Base-by-base conservation (phyloP, 1,284 basidiomycete genomes). In the Tilletiaria anomala region DNA sequence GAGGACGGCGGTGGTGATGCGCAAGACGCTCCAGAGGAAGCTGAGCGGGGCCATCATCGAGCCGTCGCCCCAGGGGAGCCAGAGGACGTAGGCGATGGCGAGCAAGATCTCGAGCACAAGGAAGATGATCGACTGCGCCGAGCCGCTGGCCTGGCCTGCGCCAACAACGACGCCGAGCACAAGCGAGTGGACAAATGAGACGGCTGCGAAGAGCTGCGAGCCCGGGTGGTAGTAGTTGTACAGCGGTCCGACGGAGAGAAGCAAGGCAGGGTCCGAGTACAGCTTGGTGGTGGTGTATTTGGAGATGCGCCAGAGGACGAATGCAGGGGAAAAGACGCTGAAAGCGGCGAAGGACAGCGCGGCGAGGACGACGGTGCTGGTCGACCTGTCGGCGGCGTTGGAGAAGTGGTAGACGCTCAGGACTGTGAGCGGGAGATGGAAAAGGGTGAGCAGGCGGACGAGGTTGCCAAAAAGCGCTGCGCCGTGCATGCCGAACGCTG, bases 11-110 rank as follows among this genome's bases (percentile, higher is more conserved):
- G 87, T 78, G 15, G 87, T 79, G 58, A 94, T 87, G 51, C 91
- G 75, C 22, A 83, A 77, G 3, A 93, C 83, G 47, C 83, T 87
- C 51, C 89, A 80, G 56, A 93, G 71, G 70, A 93, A 91, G 65
- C 83, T 85, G 45, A 88, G 79, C 16, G 85, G 75, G 12, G 87
- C 89, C 89, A 94, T 94, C 52, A 85, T 83, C 1, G 89, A 87
- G 3, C 89, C 88, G 42, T 83, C 82, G 32, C 84, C 87, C 89
- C 89, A 96, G 14, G 89, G 88, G 44, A 89, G 74, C 86, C 87
- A 93, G 16, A 62, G 55, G 31, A 51, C 52, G 35, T 45, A 51
- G 0, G 53, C 59, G 10, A 62, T 45, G 3, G 51, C 53, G 40
- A 58, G 47, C 21, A 54, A 20, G 32, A 61, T 45, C 32, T 93